These are phyloP conservation scores for Alternaria angustiovoidea DNA, from an alignment of 2,329 filamentous ascomycete species.

Conservation along the genomic window DNA sequence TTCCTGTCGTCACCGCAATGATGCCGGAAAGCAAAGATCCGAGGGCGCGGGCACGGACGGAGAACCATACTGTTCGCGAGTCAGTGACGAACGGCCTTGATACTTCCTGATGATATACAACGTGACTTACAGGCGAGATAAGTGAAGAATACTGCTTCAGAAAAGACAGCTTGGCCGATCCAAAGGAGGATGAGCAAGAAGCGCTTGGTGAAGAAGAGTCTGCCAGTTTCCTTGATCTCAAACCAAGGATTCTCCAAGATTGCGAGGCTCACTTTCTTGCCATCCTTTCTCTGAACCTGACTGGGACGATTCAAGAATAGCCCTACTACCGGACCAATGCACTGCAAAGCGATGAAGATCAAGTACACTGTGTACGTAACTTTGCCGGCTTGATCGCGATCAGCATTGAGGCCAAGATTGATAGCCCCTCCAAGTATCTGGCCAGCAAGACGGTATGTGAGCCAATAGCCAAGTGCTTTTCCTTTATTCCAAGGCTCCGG, in stretches of 20 bases:
- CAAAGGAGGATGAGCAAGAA: slow-evolving; percentile 72
- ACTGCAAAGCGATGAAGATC: slow-evolving; percentile 75
- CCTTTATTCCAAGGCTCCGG: slow-evolving; percentile 66
- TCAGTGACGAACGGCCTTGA: not conserved
- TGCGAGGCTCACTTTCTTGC: slow-evolving; percentile 65
- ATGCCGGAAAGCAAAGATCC: slow-evolving; percentile 76
- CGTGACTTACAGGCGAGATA: not conserved
- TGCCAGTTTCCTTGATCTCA: slow-evolving; percentile 68
- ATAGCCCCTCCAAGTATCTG: slow-evolving; percentile 77
- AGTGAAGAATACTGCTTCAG: not conserved
- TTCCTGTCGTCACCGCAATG: slow-evolving; percentile 70
- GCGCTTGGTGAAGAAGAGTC: slow-evolving; percentile 66
- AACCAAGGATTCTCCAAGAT: slow-evolving; percentile 65
- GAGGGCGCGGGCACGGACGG: slow-evolving; percentile 72
- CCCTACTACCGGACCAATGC: slow-evolving; percentile 69
- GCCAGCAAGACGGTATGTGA: slow-evolving; percentile 67
- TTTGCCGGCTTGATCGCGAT: slow-evolving; percentile 65
- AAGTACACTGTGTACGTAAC: slow-evolving; percentile 75
- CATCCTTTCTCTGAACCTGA: slow-evolving; percentile 71
- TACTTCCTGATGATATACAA: not conserved
- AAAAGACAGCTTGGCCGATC: slow-evolving; percentile 74
- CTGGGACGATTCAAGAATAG: slow-evolving; percentile 68
- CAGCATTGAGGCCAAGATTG: slow-evolving; percentile 71
- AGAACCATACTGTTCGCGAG: slow-evolving; percentile 66
- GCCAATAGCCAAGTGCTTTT: slow-evolving; percentile 69